Evolutionary conservation across 2,329 filamentous ascomycete genomes (phyloP).

Genomic region (Coniochaeta sp.): DNA sequence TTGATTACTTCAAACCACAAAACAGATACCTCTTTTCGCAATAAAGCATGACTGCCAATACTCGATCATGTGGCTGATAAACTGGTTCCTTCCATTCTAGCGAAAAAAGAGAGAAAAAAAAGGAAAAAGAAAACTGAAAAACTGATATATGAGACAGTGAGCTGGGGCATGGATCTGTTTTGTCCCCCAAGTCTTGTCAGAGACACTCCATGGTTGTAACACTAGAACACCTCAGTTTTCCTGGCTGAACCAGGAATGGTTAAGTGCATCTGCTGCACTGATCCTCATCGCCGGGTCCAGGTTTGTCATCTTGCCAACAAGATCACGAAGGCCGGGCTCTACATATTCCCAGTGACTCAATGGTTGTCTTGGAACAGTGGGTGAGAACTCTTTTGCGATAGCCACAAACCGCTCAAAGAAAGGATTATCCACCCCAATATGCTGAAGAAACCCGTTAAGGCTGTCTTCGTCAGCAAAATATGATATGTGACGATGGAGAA

Average conservation of each 20-base stretch:
- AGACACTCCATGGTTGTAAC: no score
- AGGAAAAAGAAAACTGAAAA: no score
- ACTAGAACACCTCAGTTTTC: no score
- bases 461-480: conserved; percentile 7
- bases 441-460: conserved; percentile 5
- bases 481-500: conserved; percentile 9
- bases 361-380: neutral
- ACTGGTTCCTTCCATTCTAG: no score
- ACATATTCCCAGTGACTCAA: neutral
- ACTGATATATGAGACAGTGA: no score
- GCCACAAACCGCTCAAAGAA: conserved; percentile 3
- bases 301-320: conserved; percentile 9
- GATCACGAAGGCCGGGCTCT: conserved; percentile 5
- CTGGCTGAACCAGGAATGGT: neutral
- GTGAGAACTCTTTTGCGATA: neutral
- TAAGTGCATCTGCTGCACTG: conserved; percentile 6
- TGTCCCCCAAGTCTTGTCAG: no score
- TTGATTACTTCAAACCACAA: no score
- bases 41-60: no score
- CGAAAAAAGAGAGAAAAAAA: no score
- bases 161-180: no score
- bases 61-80: no score
- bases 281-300: conserved; percentile 10
- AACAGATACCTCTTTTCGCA: no score
- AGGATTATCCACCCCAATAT: conserved; percentile 7